Evolutionary conservation across 306 rosid species (phyloP).

Genomic region (Rubus idaeus): DNA sequence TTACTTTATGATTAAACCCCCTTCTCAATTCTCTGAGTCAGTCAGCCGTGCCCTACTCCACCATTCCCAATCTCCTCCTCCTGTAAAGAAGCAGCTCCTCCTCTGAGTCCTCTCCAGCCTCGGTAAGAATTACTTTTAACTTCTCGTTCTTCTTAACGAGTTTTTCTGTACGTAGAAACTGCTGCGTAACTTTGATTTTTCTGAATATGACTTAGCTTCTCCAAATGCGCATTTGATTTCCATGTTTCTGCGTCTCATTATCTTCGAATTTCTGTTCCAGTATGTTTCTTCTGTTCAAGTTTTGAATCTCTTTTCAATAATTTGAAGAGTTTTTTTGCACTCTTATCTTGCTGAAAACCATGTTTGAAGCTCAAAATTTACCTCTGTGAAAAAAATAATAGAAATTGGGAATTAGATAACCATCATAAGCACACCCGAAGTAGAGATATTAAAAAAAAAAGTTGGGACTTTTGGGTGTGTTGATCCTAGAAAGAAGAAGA

Average conservation of each 20-base stretch:
- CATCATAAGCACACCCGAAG: background rate
- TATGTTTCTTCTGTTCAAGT: background rate
- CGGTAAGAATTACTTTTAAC: background rate
- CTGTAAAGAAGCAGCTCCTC: background rate
- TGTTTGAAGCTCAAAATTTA: background rate
- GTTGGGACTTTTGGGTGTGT: background rate
- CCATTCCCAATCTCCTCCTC: background rate
- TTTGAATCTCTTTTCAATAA: background rate
- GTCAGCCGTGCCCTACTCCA: background rate
- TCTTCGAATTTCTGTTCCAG: background rate
- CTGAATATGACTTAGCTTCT: background rate
- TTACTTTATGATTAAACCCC: too few species aligned
- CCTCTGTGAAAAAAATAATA: background rate
- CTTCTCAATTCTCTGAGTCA: too few species aligned
- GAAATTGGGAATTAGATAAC: background rate
- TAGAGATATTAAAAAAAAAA: background rate
- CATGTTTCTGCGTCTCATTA: background rate
- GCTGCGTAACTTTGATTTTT: background rate
- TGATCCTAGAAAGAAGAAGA: too few species aligned
- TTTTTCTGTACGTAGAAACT: slow-evolving; percentile 1
- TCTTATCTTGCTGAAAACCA: background rate
- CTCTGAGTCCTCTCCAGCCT: background rate
- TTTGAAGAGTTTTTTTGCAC: background rate
- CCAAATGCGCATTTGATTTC: background rate
- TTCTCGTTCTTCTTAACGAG: background rate